These are phyloP conservation scores for Tephrocybe sp. DNA, from an alignment of 768 basidiomycete species.

Conservation along the genomic window DNA sequence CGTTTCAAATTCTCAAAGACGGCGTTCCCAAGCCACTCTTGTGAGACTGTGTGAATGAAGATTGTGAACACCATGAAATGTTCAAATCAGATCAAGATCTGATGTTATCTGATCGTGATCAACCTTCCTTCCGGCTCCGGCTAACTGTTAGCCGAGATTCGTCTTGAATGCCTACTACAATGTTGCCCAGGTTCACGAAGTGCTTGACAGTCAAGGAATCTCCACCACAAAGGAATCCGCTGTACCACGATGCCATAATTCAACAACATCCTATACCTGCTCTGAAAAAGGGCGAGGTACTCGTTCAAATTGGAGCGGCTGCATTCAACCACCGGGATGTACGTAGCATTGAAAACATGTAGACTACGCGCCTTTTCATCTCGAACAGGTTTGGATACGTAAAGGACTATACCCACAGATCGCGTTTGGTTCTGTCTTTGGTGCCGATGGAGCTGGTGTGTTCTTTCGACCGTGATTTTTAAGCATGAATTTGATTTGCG, in stretches of 20 bases:
- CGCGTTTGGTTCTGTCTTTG: conserved; percentile 56
- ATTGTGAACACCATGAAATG: too few relatives aligned
- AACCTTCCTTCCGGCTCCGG: too few relatives aligned
- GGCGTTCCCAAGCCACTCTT: too few relatives aligned
- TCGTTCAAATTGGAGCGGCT: conserved; percentile 67
- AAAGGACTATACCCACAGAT: conserved; percentile 69
- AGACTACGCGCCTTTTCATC: conserved; percentile 4
- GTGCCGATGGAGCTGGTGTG: conserved; percentile 75
- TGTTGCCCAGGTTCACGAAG: conserved; percentile 42
- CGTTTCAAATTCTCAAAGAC: too few relatives aligned
- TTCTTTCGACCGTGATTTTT: not conserved
- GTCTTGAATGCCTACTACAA: not conserved
- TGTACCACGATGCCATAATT: conserved; percentile 59
- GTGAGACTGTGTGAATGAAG: too few relatives aligned
- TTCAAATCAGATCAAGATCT: too few relatives aligned
- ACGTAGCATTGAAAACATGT: conserved; percentile 5
- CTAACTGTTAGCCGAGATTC: not conserved
- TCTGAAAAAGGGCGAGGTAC: conserved; percentile 56
- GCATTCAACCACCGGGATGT: conserved; percentile 83
- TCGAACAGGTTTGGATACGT: conserved; percentile 68
- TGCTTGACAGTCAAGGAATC: conserved; percentile 51
- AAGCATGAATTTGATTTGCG: not conserved
- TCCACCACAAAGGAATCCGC: conserved; percentile 33
- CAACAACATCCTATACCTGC: conserved; percentile 48
- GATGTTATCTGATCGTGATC: not conserved